Base-by-base conservation (phyloP, 1,139 yeast genomes). In the Zygosaccharomyces sapae region DNA sequence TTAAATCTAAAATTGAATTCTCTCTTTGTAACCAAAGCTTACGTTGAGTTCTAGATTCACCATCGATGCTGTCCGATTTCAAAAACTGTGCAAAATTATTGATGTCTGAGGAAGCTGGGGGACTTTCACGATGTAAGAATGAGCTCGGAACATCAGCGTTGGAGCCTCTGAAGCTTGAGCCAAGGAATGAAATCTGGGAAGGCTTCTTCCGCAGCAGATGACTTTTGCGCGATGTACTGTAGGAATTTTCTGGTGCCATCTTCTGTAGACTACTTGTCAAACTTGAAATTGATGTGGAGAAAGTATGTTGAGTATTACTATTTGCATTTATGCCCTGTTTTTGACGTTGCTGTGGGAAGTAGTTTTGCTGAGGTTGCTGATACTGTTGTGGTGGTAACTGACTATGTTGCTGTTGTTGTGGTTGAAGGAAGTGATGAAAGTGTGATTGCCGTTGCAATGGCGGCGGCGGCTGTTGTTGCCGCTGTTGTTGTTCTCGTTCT, bases 1-100 rank as follows among this genome's bases (percentile, higher is more conserved):
- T 69, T 1, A 81, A 67, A 59, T 81, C 86, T 70, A 83, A 70
- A 38, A 82, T 71, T 4, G 86, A 80, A 57, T 78, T 84, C 55
- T 86, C 95, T 52, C 95, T 72, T 62, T 86, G 95, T 33, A 86
- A 69, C 95, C 95, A 86, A 43, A 86, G 73, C 53, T 84, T 76
- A 59, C 86, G 92, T 60, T 86, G 95, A 0, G 95, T 86, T 65
- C 95, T 74, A 0, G 88, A 82, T 45, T 80, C 83, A n/a, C 68
- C 65, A 41, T 69, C 71, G 5, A 66, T 56, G 2, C 67, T 60
- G 34, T 64, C 68, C 2, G 69, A 54, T 37, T 65, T 68, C 12
- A 70, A 52, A 48, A 70, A 70, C 16, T 68, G 63, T 6, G 66
- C 60, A 50, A 70, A 68, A 47, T 70, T 68, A 36, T 66, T 62